Evolutionary conservation across 2,329 filamentous ascomycete species (phyloP), one percentile per base, ranked within the genome.

Genomic region (Aspergillus uvarum): DNA sequence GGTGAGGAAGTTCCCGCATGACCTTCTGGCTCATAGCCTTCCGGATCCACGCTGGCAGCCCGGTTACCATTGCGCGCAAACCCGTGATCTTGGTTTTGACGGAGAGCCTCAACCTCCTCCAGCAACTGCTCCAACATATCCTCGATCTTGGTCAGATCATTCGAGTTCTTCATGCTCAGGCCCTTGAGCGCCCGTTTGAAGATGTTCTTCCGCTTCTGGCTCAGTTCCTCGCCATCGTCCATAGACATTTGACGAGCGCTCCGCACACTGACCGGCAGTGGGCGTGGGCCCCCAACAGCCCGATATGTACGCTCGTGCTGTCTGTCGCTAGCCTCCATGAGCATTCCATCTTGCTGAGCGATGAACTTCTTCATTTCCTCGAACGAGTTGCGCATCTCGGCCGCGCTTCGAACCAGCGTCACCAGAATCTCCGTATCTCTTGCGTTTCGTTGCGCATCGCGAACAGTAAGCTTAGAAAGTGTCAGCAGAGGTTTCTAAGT

Each of bases 371-470:
- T 97, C 83, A 99, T 90, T 69, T 96, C 93, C 66, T 96, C 91
- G 72, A 98, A 96, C 0, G 92, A 96, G 67, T 91, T 96, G 65
- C 94, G 91, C 93, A 98, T 98, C 77, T 99, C 95, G 12, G 95
- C 89, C 4, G 95, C 94, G 57, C 92, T 93, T 61, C 94, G 89
- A 62, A 99, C 95, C 32, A 99, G 85, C 0, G 95, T 94, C 51
- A 97, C 91, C 19, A 99, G 82, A 58, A 99, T 97, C 76, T 99
- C 95, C 0, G 95, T 98, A 70, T 99, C 95, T 49, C 95, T 87
- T 50, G 95, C 95, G 76, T 95, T 98, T 61, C 95, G 89, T 78
- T 98, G 94, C 47, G 94, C 95, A 78, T 99, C 95, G 38, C 95
- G 89, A 64, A 98, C 95, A 74, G 96, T 98, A 63, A 99, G 87